Evolutionary conservation across 2,329 filamentous ascomycete species (phyloP), one percentile per base, ranked within the genome.

Genomic region (Alternaria rosae): DNA sequence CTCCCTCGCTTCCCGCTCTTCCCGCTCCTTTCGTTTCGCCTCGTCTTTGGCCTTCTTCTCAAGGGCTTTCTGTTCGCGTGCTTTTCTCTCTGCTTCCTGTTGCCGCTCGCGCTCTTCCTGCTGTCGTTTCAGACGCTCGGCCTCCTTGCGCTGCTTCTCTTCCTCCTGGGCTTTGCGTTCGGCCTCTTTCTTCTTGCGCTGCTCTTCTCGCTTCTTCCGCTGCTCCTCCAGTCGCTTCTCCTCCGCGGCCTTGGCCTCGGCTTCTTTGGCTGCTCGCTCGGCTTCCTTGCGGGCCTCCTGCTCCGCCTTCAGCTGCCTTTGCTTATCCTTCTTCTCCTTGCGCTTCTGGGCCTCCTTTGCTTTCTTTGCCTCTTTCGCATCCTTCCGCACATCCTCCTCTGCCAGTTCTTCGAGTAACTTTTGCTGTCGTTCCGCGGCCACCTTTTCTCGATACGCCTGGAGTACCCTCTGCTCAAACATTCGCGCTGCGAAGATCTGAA

Each of bases 391-490:
- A 66, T 88, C 87, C 78, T 99, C 95, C 76, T 97, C 92, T 69
- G 94, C 90, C 3, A 97, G 85, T 79, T 99, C 95, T 77, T 97
- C 92, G 25, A 99, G 85, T 21, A 99, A 88, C 78, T 93, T 93
- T 74, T 92, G 86, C 76, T 97, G 94, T 26, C 95, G 92, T 81
- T 99, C 94, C 71, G 91, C 89, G 17, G 95, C 93, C 4, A 99
- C 94, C 79, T 97, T 97, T 82, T 98, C 94, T 79, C 93, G 92
- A 81, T 99, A 99, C n/a, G 95, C 95, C 43, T 92, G 94, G 61
- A 99, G 85, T 21, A 99, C 95, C 66, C 95, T 88, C 79, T 99
- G 95, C 82, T 99, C 95, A 79, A 99, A 99, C 95, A 99, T 99
- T 66, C 95, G 90, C 60, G 95, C 95, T 64, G 95, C 95, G 80